Percentiles rank a stretch among this genome's conserved stretches.
Evolutionary conservation across 1,284 basidiomycete species (phyloP).

Genomic region (Stygiomarasmius scandens): DNA sequence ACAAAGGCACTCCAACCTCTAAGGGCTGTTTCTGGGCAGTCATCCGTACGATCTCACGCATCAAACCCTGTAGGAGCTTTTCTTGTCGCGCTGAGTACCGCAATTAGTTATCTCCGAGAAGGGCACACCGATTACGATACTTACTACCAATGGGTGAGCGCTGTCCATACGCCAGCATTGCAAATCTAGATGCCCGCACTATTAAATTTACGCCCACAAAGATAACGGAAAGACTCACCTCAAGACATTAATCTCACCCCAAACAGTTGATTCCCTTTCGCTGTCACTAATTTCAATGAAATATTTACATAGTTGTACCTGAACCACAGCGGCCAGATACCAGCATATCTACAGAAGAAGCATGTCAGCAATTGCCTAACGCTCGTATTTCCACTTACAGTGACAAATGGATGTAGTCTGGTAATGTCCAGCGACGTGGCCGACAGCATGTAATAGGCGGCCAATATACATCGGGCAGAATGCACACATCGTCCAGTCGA

Average conservation of each 20-base stretch:
- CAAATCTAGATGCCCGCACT: conserved; percentile 51
- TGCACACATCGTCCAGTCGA: conserved; percentile 74
- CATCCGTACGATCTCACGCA: conserved; percentile 81
- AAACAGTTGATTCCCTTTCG: conserved; percentile 70
- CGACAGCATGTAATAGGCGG: conserved; percentile 72
- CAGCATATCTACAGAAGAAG: conserved; percentile 70
- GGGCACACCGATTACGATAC: conserved; percentile 28
- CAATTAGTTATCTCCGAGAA: conserved; percentile 18
- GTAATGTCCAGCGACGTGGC: conserved; percentile 77
- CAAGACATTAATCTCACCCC: conserved; percentile 83
- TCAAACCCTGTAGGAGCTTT: conserved; percentile 75
- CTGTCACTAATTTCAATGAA: conserved; percentile 76
- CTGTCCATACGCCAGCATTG: conserved; percentile 77
- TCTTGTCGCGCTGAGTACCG: conserved; percentile 68
- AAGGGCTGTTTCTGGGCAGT: conserved; percentile 77
- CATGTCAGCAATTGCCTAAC: conserved; percentile 11
- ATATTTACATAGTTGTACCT: conserved; percentile 81
- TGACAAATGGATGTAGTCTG: conserved; percentile 78
- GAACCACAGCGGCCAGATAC: conserved; percentile 84
- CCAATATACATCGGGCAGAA: conserved; percentile 71
- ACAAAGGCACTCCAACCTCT: conserved; percentile 75
- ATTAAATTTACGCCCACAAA: conserved; percentile 6
- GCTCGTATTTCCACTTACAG: conserved; percentile 47
- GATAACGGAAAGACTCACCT: conserved; percentile 49
- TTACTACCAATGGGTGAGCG: conserved; percentile 82